phyloP scores from a whole-genome alignment of 148 eudicot genomes.

The Gaultheria prostrata region DNA sequence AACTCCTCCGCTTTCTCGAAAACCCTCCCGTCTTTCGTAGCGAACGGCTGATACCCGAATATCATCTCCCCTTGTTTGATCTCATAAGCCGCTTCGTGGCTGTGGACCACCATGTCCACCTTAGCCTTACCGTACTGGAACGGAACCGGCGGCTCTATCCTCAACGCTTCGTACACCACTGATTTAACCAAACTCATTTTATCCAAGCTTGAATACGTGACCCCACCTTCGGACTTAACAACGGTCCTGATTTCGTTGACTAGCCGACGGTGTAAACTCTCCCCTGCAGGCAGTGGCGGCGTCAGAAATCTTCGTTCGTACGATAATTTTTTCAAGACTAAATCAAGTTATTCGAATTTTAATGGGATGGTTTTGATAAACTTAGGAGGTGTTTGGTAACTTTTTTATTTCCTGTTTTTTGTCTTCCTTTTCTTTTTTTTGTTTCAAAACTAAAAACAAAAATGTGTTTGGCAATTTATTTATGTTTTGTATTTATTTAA shows the following conservation, averaged over 20 bases:
- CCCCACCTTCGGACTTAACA: conserved; percentile 38
- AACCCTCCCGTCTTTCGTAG: conserved; percentile 50
- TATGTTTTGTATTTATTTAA: no score
- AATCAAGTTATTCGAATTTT: no score
- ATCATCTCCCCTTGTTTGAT: conserved; percentile 60
- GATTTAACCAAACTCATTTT: conserved; percentile 57
- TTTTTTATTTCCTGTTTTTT: no score
- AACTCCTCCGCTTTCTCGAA: conserved; percentile 49
- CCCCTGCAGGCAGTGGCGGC: conserved; percentile 29
- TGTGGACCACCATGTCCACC: conserved; percentile 38
- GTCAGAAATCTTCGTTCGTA: no score
- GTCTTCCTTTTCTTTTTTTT: no score
- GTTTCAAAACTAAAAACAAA: no score
- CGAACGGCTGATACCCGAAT: conserved; percentile 57
- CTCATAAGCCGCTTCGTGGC: conserved; percentile 45
- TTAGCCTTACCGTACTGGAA: conserved; percentile 57
- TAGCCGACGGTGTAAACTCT: conserved; percentile 40
- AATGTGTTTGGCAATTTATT: no score
- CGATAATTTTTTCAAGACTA: no score
- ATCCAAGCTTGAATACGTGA: conserved; percentile 37
- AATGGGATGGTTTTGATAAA: no score
- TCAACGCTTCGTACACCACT: conserved; percentile 46
- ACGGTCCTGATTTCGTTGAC: conserved; percentile 47
- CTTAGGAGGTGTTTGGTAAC: no score
- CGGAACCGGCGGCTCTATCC: conserved; percentile 59